Base-by-base conservation (phyloP, 805 yeast species). In the Myxozyma monticola region DNA sequence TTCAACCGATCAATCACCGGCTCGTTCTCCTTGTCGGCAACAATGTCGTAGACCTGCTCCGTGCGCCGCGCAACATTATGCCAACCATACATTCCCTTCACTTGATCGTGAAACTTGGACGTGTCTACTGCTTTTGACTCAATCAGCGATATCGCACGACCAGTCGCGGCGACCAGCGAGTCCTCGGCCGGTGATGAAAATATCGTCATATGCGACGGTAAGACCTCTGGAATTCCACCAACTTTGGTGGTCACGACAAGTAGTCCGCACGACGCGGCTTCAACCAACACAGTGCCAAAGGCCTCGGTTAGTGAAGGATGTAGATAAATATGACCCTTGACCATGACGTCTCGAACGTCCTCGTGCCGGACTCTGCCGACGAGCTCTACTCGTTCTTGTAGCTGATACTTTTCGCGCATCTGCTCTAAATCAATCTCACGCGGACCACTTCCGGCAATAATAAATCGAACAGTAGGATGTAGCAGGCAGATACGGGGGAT, bases 371-470 rank as follows among this genome's bases (percentile, higher is more conserved):
- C 85, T 12, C 89, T 82, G 1, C 99, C 99, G 29, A 88, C 74
- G 14, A 93, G 73, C 36, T 83, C 81, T 1, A 93, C 97, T 42
- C 95, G 74, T 43, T 91, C 95, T 65, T 93, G 97, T 18, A 93
- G 70, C 54, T 87, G 81, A 65, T 83, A 78, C 53, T 80, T 78
- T 66, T 93, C 99, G 42, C 96, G 76, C 90, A 90, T 90, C 66
- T 93, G 99, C 66, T 90, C 96, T 46, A 93, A 72, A 62, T 93
- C 98, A 8, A 93, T 79, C 60, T 85, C 89, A 62, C 88, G 87
- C 1, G 99, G 99, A 0, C 99, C 99, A 68, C 88, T 95, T 10
- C 99, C 99, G 2, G 97, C 99, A 39, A 93, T 81, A 1, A 91
- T 67, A 59, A 93, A 90, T 44, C 81, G 79, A 1, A 90, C 90